phyloP scores from a whole-genome alignment of 441 rosid species.

The Iberis amara region DNA sequence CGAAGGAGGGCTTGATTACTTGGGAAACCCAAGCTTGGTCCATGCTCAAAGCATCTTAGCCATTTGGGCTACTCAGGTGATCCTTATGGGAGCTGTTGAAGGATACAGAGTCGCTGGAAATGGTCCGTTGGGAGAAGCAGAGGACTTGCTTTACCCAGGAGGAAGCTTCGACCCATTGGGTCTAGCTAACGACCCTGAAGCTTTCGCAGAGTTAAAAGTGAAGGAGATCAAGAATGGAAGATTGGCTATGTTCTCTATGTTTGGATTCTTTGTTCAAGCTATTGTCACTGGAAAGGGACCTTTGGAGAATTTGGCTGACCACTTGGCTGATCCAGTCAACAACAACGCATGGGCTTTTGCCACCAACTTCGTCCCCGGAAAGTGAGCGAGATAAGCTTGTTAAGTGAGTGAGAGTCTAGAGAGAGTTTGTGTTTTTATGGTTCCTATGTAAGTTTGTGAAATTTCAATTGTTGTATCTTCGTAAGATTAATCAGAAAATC shows the following conservation, averaged over 20 bases:
- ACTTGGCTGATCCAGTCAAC: slow-evolving; percentile 68
- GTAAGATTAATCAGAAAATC: slow-evolving; percentile 18
- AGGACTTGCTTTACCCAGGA: slow-evolving; percentile 60
- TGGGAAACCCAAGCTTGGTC: slow-evolving; percentile 67
- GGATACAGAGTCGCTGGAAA: slow-evolving; percentile 62
- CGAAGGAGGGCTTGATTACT: slow-evolving; percentile 73
- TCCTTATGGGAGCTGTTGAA: slow-evolving; percentile 69
- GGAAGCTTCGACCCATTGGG: slow-evolving; percentile 80
- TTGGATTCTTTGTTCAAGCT: slow-evolving; percentile 69
- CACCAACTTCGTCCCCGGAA: slow-evolving; percentile 75
- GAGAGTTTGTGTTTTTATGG: slow-evolving; percentile 8
- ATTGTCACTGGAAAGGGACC: slow-evolving; percentile 79
- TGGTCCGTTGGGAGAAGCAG: slow-evolving; percentile 61
- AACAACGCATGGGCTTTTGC: slow-evolving; percentile 86
- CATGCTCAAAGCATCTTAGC: slow-evolving; percentile 76
- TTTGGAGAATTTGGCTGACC: slow-evolving; percentile 63
- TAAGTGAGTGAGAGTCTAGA: slow-evolving; percentile 20
- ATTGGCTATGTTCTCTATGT: slow-evolving; percentile 76
- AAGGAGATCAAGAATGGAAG: slow-evolving; percentile 74
- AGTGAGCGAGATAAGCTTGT: slow-evolving; percentile 30
- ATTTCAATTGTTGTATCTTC: slow-evolving; percentile 15
- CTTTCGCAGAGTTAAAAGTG: slow-evolving; percentile 68
- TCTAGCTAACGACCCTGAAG: slow-evolving; percentile 65
- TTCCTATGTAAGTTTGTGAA: slow-evolving; percentile 31
- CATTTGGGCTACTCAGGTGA: slow-evolving; percentile 65